phyloP scores from a whole-genome alignment of 495 filamentous ascomycete species.

The Wilcoxina mikolae region DNA sequence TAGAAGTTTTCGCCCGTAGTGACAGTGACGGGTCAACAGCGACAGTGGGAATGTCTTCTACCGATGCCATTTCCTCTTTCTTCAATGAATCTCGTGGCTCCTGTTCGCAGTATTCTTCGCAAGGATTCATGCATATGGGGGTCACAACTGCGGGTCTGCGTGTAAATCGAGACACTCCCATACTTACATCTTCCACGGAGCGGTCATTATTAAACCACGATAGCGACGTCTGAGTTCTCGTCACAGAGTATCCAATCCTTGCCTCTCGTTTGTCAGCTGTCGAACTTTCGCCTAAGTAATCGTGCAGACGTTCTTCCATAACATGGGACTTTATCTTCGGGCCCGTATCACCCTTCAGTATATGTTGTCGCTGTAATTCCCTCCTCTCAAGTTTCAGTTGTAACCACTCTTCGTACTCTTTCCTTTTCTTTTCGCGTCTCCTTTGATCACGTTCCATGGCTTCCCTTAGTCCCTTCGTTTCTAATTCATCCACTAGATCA shows the following conservation, averaged over 20 bases:
- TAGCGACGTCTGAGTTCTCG: slow-evolving; percentile 20
- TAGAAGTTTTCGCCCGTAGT: slow-evolving; percentile 18
- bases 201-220: slow-evolving; percentile 26
- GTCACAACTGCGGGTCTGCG: slow-evolving; percentile 22
- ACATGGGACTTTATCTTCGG: not conserved
- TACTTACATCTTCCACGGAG: slow-evolving; percentile 22
- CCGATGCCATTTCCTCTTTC: slow-evolving; percentile 1
- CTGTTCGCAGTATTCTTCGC: not conserved
- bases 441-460: slow-evolving; percentile 28
- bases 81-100: not conserved
- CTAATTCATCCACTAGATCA: slow-evolving; percentile 23
- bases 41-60: not conserved
- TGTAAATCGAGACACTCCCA: slow-evolving; percentile 4
- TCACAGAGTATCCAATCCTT: slow-evolving; percentile 1
- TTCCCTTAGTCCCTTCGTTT: slow-evolving; percentile 24
- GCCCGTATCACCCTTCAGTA: slow-evolving; percentile 4
- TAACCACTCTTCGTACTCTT: slow-evolving; percentile 22
- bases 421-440: slow-evolving; percentile 20
- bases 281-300: not conserved
- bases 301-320: not conserved
- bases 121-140: slow-evolving; percentile 25
- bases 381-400: slow-evolving; percentile 17
- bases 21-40: slow-evolving; percentile 13
- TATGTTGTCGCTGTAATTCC: slow-evolving; percentile 14
- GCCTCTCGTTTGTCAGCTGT: not conserved